Evolutionary conservation across 225 moss, liverwort and hornwort genomes (phyloP).

Genomic region (Bryoerythrophyllum caledonicum): DNA sequence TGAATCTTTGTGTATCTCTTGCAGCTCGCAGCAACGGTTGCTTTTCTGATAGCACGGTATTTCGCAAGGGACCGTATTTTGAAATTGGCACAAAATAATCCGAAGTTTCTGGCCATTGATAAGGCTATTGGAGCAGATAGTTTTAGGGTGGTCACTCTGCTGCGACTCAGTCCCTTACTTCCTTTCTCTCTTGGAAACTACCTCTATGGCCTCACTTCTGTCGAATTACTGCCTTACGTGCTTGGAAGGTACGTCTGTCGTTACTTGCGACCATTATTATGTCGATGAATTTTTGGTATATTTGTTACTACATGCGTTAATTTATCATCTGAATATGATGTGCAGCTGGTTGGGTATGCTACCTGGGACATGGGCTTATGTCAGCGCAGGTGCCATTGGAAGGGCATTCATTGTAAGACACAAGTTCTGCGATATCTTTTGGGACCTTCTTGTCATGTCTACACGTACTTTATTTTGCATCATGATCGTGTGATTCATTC

Average conservation of each 20-base stretch:
- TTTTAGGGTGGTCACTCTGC: slow-evolving; percentile 82
- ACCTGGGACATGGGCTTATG: slow-evolving; percentile 93
- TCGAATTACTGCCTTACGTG: slow-evolving; percentile 71
- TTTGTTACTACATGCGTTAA: not conserved
- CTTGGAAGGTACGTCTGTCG: slow-evolving; percentile 68
- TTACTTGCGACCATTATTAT: not conserved
- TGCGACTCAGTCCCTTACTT: slow-evolving; percentile 85
- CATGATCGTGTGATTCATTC: not conserved
- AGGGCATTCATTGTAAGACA: slow-evolving; percentile 71
- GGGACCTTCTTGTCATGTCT: not conserved
- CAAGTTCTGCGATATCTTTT: not conserved
- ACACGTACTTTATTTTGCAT: not conserved
- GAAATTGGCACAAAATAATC: slow-evolving; percentile 58
- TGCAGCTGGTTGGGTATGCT: slow-evolving; percentile 97
- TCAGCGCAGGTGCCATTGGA: slow-evolving; percentile 92
- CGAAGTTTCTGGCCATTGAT: slow-evolving; percentile 86
- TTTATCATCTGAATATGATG: slow-evolving; percentile 6
- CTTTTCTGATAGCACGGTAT: slow-evolving; percentile 84
- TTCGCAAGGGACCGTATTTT: slow-evolving; percentile 72
- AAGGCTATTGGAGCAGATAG: slow-evolving; percentile 90
- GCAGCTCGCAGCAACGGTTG: slow-evolving; percentile 83
- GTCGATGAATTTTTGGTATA: not conserved
- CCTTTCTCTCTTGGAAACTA: slow-evolving; percentile 92
- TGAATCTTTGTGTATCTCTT: not conserved
- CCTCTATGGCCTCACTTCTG: slow-evolving; percentile 88